These are phyloP conservation scores for Ogataea nonfermentans DNA, from an alignment of 805 yeast species.

Conservation along the genomic window DNA sequence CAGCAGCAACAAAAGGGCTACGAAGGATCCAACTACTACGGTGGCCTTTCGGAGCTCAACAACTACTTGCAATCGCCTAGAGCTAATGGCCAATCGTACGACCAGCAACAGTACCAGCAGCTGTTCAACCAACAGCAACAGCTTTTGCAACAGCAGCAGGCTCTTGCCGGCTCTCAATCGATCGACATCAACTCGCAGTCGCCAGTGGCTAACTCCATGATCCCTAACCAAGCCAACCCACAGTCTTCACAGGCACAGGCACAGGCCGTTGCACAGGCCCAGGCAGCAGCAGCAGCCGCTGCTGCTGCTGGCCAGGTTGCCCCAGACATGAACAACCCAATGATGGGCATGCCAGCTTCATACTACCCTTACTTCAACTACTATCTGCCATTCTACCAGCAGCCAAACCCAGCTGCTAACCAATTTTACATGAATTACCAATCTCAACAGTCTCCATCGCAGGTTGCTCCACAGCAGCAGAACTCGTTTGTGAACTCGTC, in stretches of 20 bases:
- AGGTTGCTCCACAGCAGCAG: conserved; percentile 22
- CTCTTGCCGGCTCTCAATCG: conserved; percentile 18
- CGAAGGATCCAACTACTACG: conserved; percentile 23
- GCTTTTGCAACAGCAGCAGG: conserved; percentile 19
- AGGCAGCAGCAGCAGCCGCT: conserved; percentile 17
- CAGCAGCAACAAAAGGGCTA: conserved; percentile 20
- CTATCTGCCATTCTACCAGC: conserved; percentile 31
- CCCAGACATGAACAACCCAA: conserved; percentile 29
- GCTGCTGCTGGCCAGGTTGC: conserved; percentile 21
- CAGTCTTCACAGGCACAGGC: conserved; percentile 19
- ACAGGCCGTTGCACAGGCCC: conserved; percentile 18
- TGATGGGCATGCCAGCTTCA: conserved; percentile 32
- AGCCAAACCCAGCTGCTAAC: conserved; percentile 30
- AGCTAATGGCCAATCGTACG: conserved; percentile 25
- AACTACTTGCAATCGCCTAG: conserved; percentile 27
- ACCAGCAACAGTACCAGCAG: conserved; percentile 28
- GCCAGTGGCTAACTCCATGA: conserved; percentile 20
- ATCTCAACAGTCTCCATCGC: conserved; percentile 26
- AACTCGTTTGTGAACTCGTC: conserved; percentile 22
- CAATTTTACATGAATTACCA: conserved; percentile 30
- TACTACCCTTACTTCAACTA: conserved; percentile 34
- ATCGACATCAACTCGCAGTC: conserved; percentile 20
- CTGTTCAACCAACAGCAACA: conserved; percentile 23
- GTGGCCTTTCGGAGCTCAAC: conserved; percentile 27
- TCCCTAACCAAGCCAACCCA: conserved; percentile 18